These are phyloP conservation scores for Geotrichum siamense DNA, from an alignment of 1,139 yeast genomes.

Conservation along the genomic window DNA sequence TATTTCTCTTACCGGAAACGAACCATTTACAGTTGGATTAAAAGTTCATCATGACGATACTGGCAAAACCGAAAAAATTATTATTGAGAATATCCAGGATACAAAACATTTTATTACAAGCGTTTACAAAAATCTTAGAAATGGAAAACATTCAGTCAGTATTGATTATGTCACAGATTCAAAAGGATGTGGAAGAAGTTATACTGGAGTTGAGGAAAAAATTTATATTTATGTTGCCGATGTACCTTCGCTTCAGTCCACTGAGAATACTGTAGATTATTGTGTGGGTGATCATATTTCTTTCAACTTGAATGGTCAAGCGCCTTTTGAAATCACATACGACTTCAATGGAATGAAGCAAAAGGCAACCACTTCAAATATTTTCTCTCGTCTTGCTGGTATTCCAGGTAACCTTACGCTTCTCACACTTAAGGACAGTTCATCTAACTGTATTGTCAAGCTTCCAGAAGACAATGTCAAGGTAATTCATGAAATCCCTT, in stretches of 20 bases:
- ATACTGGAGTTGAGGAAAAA: constrained; percentile 31
- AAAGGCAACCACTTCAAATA: constrained; percentile 51
- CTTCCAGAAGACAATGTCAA: constrained; percentile 35
- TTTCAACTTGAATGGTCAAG: constrained; percentile 65
- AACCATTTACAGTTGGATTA: constrained; percentile 57
- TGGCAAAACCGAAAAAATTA: constrained; percentile 41
- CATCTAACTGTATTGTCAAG: constrained; percentile 64
- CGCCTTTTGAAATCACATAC: constrained; percentile 73
- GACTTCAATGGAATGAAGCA: constrained; percentile 59
- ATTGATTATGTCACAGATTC: constrained; percentile 55
- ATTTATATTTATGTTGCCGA: constrained; percentile 57
- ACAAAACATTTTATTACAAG: constrained; percentile 33
- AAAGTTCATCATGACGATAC: constrained; percentile 48
- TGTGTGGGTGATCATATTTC: constrained; percentile 92
- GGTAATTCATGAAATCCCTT: constrained; percentile 72
- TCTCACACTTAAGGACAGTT: constrained; percentile 66
- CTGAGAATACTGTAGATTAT: constrained; percentile 43
- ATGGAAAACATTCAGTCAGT: constrained; percentile 53
- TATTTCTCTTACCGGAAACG: constrained; percentile 48
- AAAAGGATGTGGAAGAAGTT: constrained; percentile 55
- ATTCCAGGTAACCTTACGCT: constrained; percentile 68
- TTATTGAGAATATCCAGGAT: constrained; percentile 34
- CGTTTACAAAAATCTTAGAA: constrained; percentile 41
- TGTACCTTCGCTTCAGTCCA: constrained; percentile 56
- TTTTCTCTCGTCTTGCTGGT: constrained; percentile 68